A percentile compares a stretch with the other conserved stretches of the same genome.
Conservation (phyloP, 2,329 filamentous ascomycete genomes). For the Cladophialophora exuberans region DNA sequence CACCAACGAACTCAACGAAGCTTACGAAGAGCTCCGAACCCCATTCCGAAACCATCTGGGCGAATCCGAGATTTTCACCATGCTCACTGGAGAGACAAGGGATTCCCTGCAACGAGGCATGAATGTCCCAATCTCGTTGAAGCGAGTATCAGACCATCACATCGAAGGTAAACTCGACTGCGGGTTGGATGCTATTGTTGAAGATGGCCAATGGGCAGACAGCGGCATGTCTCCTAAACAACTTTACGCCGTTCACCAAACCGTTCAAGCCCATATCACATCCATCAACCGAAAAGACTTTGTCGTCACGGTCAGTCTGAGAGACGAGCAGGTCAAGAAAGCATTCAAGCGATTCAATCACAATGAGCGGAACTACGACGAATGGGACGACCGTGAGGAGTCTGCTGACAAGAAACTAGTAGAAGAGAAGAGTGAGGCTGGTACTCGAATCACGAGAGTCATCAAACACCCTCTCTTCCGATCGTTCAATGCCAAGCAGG, state of each 20-base stretch:
- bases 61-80: constrained; percentile 85
- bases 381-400: constrained; percentile 88
- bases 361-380: constrained; percentile 60
- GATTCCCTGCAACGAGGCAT: constrained; percentile 84
- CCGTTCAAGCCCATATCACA: constrained; percentile 82
- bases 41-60: constrained; percentile 68
- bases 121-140: constrained; percentile 80
- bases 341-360: constrained; percentile 70
- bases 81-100: constrained; percentile 91
- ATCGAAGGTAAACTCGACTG: constrained; percentile 93
- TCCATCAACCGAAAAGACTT: constrained; percentile 88
- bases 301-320: constrained; percentile 78
- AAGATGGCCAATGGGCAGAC: constrained; percentile 78
- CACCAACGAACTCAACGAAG: constrained; percentile 85
- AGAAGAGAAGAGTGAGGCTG: constrained; percentile 81
- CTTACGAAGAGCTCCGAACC: constrained; percentile 90
- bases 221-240: constrained; percentile 69
- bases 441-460: constrained; percentile 85
- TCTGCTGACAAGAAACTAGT: constrained; percentile 78
- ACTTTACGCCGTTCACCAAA: constrained; percentile 78
- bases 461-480: constrained; percentile 98
- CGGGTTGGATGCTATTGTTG: constrained; percentile 86
- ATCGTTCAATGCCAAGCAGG: constrained; percentile 87
- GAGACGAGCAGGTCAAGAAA: constrained; percentile 76
- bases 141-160: constrained; percentile 87